Evolutionary conservation across 2,329 filamentous ascomycete species (phyloP), one percentile per base, ranked within the genome.

Genomic region (Fusarium euwallaceae): DNA sequence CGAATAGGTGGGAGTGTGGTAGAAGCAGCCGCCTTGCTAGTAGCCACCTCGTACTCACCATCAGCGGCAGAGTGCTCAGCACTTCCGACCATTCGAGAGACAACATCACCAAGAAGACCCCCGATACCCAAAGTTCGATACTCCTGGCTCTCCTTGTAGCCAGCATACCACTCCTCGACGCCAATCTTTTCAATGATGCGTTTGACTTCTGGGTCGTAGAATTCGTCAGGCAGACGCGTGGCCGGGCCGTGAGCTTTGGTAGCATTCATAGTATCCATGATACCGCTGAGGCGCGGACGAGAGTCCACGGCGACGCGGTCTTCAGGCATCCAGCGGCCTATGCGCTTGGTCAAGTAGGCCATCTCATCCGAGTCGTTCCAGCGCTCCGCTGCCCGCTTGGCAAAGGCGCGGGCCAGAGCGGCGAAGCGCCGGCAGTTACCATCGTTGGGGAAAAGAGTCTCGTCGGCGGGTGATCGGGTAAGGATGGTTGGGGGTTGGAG

Each of bases 261-360:
- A 8, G 94, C 91, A 81, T 98, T 98, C 79, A 98, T 89, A 0
- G 94, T 97, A 84, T 99, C 97, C 93, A 97, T 95, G 78, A 99
- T 93, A 63, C 97, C 97, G 7, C 92, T 95, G 14, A 98, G 87
- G 53, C 95, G 89, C 1, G 97, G 97, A 69, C 92, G 92, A 1
- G 92, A 92, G 82, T 98, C 95, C 10, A 98, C 94, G 29, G 93
- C 94, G 10, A 98, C 92, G 43, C 88, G 88, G 39, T 88, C 87
- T 9, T 91, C 87, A 0, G 95, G 94, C 94, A 98, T 97, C 91
- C 93, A 97, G 81, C 93, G 95, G 39, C 93, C 91, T 64, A 95
- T 91, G 69, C 94, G 84, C 70, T 89, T 92, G 78, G 93, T 95
- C 27, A 98, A 85, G 81, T 97, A 95, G 36, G 89, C 88, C 92